Evolutionary conservation across 1,139 yeast species (phyloP), one percentile per base, ranked within the genome.

Genomic region (Lodderomyces orthopsilosis): DNA sequence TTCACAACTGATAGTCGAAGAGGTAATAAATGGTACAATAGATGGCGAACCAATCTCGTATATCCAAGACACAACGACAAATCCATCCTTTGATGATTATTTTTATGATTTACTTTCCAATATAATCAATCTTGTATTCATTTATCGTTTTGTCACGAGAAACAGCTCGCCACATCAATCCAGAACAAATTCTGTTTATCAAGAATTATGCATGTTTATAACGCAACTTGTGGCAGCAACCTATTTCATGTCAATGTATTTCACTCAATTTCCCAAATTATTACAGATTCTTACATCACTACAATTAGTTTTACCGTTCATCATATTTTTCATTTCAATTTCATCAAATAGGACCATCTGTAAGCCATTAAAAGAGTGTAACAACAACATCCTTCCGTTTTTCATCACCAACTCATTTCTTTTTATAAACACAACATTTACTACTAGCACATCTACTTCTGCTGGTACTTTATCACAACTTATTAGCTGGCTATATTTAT

Each of bases 51-150:
- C 35, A 13, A 21, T 30, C 18, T 19, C 28, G n/a, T 12, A 27
- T 5, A 9, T 4, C 15, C 18, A 28, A 9, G 21, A 24, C 21
- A 9, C 33, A 17, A 37, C 28, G 9, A 26, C 32, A 17, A 14
- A 21, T 9, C 13, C 40, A 21, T 4, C 17, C 8, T 24, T 24
- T 24, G 14, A 27, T 12, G 42, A 35, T 8, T 27, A 13, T 15
- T 10, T 10, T 9, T 33, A 12, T 30, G 65, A 62, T 41, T 38
- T 59, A 14, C n/a, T 58, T 2, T 58, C 61, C 24, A 53, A 58
- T 32, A 9, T 50, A 10, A 48, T 62, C 40, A 62, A 61, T 45
- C 22, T 61, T 12, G n/a, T 58, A n/a, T 62, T 62, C 37, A 46
- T 63, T 7, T 4, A 51, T 2, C 43, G 68, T 37, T 63, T 61